phyloP scores from a whole-genome alignment of 2,329 filamentous ascomycete genomes.

The Arachnopeziza araneosa region DNA sequence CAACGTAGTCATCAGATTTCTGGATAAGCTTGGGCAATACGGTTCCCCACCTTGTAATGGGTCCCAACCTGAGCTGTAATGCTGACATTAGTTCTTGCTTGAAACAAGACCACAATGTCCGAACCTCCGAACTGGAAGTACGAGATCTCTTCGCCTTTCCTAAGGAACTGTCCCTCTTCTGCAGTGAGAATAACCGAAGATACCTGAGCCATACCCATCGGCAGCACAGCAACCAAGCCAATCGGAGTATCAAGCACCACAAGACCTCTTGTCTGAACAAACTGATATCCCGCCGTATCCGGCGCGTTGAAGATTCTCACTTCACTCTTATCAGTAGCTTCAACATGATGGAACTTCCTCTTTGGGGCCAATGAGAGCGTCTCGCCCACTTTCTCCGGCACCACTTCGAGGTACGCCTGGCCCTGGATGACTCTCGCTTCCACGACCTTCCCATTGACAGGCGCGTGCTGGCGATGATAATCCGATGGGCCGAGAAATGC shows the following conservation, averaged over 20 bases:
- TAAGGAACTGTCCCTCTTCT: constrained; percentile 12
- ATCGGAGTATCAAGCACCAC: constrained; percentile 35
- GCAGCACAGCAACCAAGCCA: constrained; percentile 37
- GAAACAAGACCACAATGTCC: constrained; percentile 37
- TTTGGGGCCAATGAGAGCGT: constrained; percentile 2
- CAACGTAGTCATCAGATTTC: background rate
- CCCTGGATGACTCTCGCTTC: constrained; percentile 35
- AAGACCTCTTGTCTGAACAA: constrained; percentile 35
- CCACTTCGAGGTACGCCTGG: constrained; percentile 35
- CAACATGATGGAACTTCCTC: background rate
- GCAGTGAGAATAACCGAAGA: constrained; percentile 35
- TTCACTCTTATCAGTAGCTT: background rate
- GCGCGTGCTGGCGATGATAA: constrained; percentile 39
- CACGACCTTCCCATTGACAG: constrained; percentile 34
- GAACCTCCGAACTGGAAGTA: constrained; percentile 41
- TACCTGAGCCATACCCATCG: constrained; percentile 41
- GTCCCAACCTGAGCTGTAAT: constrained; percentile 8
- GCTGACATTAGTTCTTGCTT: constrained; percentile 8
- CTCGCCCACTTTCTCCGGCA: constrained; percentile 8
- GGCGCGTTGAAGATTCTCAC: constrained; percentile 23
- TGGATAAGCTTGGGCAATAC: constrained; percentile 4
- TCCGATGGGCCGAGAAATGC: constrained; percentile 36
- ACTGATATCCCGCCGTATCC: constrained; percentile 37
- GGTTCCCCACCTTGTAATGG: constrained; percentile 9
- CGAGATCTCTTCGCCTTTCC: constrained; percentile 39